These are phyloP conservation scores for Artomyces pyxidatus DNA, from an alignment of 768 basidiomycete genomes.

Conservation along the genomic window DNA sequence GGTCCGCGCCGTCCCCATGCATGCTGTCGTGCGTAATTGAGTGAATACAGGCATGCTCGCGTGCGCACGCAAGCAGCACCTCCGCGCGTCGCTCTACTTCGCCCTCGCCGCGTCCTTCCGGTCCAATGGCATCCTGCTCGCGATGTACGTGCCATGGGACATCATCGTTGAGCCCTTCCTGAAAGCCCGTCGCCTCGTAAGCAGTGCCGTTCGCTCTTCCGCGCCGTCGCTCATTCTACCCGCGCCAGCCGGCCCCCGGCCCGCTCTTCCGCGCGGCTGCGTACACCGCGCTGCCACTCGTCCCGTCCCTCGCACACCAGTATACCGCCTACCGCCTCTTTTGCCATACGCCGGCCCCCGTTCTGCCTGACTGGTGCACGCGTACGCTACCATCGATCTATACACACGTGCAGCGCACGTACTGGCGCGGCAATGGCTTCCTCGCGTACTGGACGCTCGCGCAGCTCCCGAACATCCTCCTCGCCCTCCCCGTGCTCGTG, in stretches of 20 bases:
- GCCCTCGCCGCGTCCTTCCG: conserved; percentile 57
- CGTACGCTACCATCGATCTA: conserved; percentile 63
- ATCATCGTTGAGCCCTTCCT: conserved; percentile 50
- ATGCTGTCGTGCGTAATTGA: neutral
- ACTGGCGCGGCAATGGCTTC: conserved; percentile 81
- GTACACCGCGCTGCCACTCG: conserved; percentile 39
- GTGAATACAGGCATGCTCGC: conserved; percentile 46
- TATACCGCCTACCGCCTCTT: conserved; percentile 55
- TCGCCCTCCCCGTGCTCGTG: conserved; percentile 64
- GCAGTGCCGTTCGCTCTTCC: neutral
- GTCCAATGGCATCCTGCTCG: conserved; percentile 69
- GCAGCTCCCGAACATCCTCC: conserved; percentile 84
- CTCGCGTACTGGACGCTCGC: conserved; percentile 76
- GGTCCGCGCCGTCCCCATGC: conserved; percentile 31
- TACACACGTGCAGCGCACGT: conserved; percentile 67
- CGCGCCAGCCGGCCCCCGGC: conserved; percentile 26
- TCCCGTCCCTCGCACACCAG: conserved; percentile 72
- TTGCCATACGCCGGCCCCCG: conserved; percentile 36
- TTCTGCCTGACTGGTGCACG: conserved; percentile 57
- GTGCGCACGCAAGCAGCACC: conserved; percentile 42
- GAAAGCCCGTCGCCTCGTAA: conserved; percentile 12
- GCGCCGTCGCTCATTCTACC: conserved; percentile 2
- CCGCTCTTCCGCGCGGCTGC: conserved; percentile 29
- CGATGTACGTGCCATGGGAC: conserved; percentile 77
- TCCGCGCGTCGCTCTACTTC: conserved; percentile 52